Evolutionary conservation across 495 filamentous ascomycete genomes (phyloP).

Genomic region (Penicillium parvum): DNA sequence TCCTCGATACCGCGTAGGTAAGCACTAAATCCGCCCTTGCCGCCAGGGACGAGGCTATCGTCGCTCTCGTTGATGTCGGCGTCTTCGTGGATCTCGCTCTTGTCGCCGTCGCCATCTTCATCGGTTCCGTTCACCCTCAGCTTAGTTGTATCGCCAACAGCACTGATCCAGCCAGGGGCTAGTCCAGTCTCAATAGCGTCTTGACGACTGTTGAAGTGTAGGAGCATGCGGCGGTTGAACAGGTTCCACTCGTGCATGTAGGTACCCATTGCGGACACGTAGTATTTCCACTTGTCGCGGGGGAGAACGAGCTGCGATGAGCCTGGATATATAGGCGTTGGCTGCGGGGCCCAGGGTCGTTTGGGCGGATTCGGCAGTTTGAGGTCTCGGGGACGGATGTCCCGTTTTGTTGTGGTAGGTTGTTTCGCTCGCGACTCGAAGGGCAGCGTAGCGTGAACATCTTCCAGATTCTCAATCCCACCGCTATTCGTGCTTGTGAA

Average conservation of each 20-base stretch:
- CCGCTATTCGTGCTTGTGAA: constrained; percentile 51
- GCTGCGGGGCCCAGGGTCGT: constrained; percentile 39
- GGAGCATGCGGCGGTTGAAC: constrained; percentile 61
- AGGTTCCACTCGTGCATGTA: constrained; percentile 69
- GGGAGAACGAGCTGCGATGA: constrained; percentile 29
- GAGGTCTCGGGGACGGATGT: constrained; percentile 38
- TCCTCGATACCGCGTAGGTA: constrained; percentile 61
- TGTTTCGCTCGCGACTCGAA: constrained; percentile 60
- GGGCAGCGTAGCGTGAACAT: constrained; percentile 63
- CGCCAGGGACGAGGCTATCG: constrained; percentile 25
- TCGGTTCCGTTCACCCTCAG: constrained; percentile 23
- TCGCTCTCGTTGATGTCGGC: constrained; percentile 19
- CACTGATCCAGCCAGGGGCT: constrained; percentile 52
- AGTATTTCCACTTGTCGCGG: constrained; percentile 51
- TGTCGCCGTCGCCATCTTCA: constrained; percentile 15
- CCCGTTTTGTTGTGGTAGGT: constrained; percentile 21
- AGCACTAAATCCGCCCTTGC: constrained; percentile 45
- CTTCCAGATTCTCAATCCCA: constrained; percentile 58
- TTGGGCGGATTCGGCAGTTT: constrained; percentile 60
- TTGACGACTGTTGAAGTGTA: constrained; percentile 64
- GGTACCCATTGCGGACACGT: constrained; percentile 54
- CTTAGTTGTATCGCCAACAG: constrained; percentile 45
- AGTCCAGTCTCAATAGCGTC: constrained; percentile 46
- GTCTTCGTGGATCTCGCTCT: constrained; percentile 7
- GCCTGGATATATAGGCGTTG: constrained; percentile 14